These are phyloP conservation scores for Holtermannia corniformis DNA, from an alignment of 768 basidiomycete species.

Conservation along the genomic window DNA sequence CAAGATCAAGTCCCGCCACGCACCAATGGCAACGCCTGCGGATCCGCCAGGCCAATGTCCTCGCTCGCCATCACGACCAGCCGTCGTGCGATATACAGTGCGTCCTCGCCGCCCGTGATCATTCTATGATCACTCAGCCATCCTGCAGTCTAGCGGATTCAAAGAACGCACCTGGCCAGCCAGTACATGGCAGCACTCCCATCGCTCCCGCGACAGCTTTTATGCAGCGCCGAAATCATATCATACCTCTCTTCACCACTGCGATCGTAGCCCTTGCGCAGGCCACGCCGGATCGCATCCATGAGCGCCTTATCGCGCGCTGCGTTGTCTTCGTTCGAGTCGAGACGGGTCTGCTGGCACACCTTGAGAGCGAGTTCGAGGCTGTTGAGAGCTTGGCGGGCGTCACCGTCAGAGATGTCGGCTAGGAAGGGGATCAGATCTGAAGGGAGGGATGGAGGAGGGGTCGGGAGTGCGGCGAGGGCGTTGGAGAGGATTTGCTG, in stretches of 20 bases:
- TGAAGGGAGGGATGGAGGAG: conserved; percentile 35
- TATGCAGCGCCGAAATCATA: conserved; percentile 76
- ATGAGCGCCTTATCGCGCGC: conserved; percentile 49
- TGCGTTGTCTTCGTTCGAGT: conserved; percentile 2
- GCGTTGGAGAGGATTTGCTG: conserved; percentile 53
- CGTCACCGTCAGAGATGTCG: conserved; percentile 52
- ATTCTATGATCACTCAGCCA: conserved; percentile 49
- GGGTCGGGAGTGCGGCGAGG: conserved; percentile 29
- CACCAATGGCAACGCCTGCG: conserved; percentile 64
- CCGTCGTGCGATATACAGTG: conserved; percentile 60
- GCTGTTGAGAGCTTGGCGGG: conserved; percentile 65
- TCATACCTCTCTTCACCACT: conserved; percentile 68
- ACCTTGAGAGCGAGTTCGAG: conserved; percentile 57
- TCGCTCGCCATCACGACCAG: conserved; percentile 75
- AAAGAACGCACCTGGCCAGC: conserved; percentile 52
- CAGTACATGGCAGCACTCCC: conserved; percentile 75
- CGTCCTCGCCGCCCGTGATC: conserved; percentile 71
- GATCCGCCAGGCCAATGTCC: conserved; percentile 73
- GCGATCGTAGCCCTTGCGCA: conserved; percentile 65
- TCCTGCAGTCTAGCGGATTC: background rate
- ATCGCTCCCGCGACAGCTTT: conserved; percentile 67
- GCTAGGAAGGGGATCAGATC: conserved; percentile 37
- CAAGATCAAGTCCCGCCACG: conserved; percentile 18
- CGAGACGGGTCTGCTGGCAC: conserved; percentile 16
- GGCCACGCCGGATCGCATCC: conserved; percentile 41